phyloP scores from a whole-genome alignment of 2,329 filamentous ascomycete species.

The Fusarium kyushuense region DNA sequence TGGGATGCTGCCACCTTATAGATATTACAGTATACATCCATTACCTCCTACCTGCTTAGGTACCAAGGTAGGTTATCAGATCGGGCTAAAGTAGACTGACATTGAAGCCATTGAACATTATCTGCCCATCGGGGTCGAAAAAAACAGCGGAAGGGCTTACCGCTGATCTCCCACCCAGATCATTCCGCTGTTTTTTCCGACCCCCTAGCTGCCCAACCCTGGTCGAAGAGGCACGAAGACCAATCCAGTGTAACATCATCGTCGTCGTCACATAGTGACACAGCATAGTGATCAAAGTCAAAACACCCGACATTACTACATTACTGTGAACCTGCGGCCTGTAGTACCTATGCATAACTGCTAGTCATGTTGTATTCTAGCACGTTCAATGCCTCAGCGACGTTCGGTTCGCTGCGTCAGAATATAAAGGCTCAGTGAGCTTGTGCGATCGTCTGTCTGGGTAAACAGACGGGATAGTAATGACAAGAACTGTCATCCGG shows the following conservation, averaged over 20 bases:
- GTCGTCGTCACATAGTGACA: slow-evolving; percentile 32
- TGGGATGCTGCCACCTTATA: not conserved
- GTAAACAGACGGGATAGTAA: no score
- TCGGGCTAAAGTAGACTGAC: slow-evolving; percentile 19
- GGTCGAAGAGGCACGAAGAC: not conserved
- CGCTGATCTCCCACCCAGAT: no score
- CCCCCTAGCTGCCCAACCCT: no score
- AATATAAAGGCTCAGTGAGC: not conserved
- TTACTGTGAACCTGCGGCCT: not conserved
- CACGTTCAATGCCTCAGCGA: not conserved
- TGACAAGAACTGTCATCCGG: not conserved
- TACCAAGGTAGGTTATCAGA: slow-evolving; percentile 3
- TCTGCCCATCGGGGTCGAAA: no score
- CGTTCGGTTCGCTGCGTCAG: no score
- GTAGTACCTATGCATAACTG: not conserved
- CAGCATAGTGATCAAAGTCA: slow-evolving; percentile 1
- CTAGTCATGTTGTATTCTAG: not conserved
- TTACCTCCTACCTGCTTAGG: no score
- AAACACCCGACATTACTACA: not conserved
- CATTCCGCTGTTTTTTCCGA: no score
- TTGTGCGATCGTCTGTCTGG: not conserved
- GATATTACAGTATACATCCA: slow-evolving; percentile 3
- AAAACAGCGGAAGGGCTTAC: no score
- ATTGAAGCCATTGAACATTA: slow-evolving; percentile 22
- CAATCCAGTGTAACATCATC: slow-evolving; percentile 24